Base-by-base conservation (phyloP, 2,329 filamentous ascomycete species). In the Xylariales sp. region DNA sequence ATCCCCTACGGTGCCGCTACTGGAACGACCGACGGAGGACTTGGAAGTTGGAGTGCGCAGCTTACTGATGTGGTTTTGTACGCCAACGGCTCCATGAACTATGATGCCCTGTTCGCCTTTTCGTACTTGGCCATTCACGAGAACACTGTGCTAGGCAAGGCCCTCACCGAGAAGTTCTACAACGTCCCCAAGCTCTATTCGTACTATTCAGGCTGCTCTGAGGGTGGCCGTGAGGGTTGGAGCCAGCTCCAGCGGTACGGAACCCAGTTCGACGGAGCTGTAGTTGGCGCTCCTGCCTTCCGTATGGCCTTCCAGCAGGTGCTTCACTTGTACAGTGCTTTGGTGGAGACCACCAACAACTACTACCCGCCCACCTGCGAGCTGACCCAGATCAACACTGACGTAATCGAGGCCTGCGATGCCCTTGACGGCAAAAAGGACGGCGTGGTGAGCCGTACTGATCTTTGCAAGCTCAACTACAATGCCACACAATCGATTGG, bases 221-320 rank as follows among this genome's bases (percentile, higher is more conserved):
- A n/a, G n/a, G n/a, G n/a, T n/a, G n/a, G n/a, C n/a, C n/a, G n/a
- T n/a, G n/a, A n/a, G n/a, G n/a, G n/a, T n/a, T n/a, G n/a, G n/a
- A n/a, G n/a, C n/a, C n/a, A n/a, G 23, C 20, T 36, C 4, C 33
- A 36, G 14, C 13, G 33, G n/a, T 36, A 36, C 23, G 33, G 33
- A 5, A 36, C 33, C n/a, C 33, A 36, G 23, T 36, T 36, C n/a
- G 33, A 36, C 21, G 33, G 33, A 5, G 33, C 33, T 14, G 33
- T 24, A 20, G 33, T 36, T 8, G 33, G 33, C 4, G 33, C 33
- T 10, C 33, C 33, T 11, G 33, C 33, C 4, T 20, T 36, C 17
- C 33, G 33, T 20, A 25, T 25, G 33, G 33, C 33, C 24, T 36
- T 36, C 23, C 33, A 36, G 33, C 33, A 36, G 23, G 33, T 36